These are phyloP conservation scores for Ophidiomyces ophidiicola DNA, from an alignment of 2,329 filamentous ascomycete genomes.

Conservation along the genomic window DNA sequence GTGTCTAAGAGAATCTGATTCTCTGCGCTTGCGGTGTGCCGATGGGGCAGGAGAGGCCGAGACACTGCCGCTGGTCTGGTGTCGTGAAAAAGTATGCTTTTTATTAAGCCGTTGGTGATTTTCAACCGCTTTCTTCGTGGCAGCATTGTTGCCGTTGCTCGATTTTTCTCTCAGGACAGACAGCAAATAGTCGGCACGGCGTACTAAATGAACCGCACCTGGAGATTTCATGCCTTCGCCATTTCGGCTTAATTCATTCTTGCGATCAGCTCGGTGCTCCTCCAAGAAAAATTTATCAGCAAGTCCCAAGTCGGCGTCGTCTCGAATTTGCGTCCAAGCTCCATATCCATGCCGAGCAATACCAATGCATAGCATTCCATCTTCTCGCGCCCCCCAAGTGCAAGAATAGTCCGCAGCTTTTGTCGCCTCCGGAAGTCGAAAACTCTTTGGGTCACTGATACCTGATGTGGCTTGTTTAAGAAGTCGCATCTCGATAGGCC, in stretches of 20 bases:
- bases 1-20: slow-evolving; percentile 32
- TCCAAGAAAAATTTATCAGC: slow-evolving; percentile 89
- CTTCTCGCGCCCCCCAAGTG: slow-evolving; percentile 82
- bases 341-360: slow-evolving; percentile 91
- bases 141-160: slow-evolving; percentile 48
- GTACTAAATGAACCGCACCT: slow-evolving; percentile 92
- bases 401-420: slow-evolving; percentile 88
- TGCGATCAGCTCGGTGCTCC: slow-evolving; percentile 95
- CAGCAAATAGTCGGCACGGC: slow-evolving; percentile 84
- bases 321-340: slow-evolving; percentile 86
- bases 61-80: slow-evolving; percentile 28
- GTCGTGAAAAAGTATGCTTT: slow-evolving; percentile 39
- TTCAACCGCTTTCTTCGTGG: slow-evolving; percentile 67
- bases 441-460: slow-evolving; percentile 58
- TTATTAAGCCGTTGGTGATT: slow-evolving; percentile 95
- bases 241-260: slow-evolving; percentile 66
- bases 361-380: slow-evolving; percentile 92
- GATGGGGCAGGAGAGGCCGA: slow-evolving; percentile 37
- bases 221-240: slow-evolving; percentile 55
- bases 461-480: slow-evolving; percentile 60
- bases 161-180: slow-evolving; percentile 88
- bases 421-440: slow-evolving; percentile 79
- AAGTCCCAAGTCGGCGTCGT: slow-evolving; percentile 77
- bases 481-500: slow-evolving; percentile 77
- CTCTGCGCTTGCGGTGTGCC: slow-evolving; percentile 31